Evolutionary conservation across 164 flowering plant species (phyloP), one percentile per base, ranked within the genome.

Genomic region (Kingdonia uniflora): DNA sequence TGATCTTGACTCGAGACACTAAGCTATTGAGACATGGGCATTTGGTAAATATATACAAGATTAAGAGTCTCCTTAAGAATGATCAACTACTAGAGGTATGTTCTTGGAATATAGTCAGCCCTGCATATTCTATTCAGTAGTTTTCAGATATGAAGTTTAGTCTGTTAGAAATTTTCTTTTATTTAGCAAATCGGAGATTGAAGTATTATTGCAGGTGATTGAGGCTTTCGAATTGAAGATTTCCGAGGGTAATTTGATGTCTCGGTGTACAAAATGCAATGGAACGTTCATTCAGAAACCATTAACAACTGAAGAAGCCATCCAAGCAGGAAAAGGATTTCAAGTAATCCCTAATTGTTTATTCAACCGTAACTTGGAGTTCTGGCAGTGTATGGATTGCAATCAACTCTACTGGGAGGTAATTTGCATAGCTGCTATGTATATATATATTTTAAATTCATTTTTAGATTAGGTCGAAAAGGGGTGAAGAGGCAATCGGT

Each of bases 391-490:
- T 76, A 80, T 62, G 70, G 88, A 86, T 45, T 88, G 99, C 73
- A 64, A 67, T 58, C 95, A 92, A 65, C 84, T 88, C 24, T 92
- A 88, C 57, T 92, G 96, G 99, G 99, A 92, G 95, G 99, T 92
- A 79, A 21, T 25, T 5, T 39, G 37, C 20, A 14, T 29, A 3
- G 8, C 35, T 29, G 35, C 35, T 8, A 8, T 29, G 4, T 29
- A 29, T 4, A 29, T 29, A 29, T 29, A 29, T 29, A n/a, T n/a
- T n/a, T 8, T 29, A 29, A 29, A 29, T 29, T 8, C 35, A 29
- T 8, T 29, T n/a, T 29, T 29, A 29, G 6, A 6, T 13, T 47
- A 23, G 26, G 19, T 14, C 49, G 19, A 17, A 19, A 17, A 45
- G 23, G n/a, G 24, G 22, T 45, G 49, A 45, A 19, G 23, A 10